Evolutionary conservation across 306 rosid species (phyloP).

Genomic region (Fragaria ananassa): DNA sequence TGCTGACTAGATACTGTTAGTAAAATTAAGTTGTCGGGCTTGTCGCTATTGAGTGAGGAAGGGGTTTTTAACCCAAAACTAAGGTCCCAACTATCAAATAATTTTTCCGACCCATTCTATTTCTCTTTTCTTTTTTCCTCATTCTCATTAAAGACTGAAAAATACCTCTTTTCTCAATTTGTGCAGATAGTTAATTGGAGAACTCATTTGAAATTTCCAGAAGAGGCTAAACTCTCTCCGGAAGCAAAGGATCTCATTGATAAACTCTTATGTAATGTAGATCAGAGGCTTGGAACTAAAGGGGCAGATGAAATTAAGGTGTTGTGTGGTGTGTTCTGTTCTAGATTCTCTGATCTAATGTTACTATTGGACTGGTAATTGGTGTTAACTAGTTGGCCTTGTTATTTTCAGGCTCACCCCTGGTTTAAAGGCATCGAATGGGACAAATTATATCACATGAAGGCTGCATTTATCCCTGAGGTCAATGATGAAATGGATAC

Average conservation of each 20-base stretch:
- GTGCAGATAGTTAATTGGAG: slow-evolving; percentile 98
- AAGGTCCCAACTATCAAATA: not conserved
- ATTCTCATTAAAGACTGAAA: slow-evolving; percentile 16
- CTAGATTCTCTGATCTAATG: slow-evolving; percentile 34
- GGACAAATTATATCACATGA: slow-evolving; percentile 85
- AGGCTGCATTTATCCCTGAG: slow-evolving; percentile 98
- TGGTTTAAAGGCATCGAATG: slow-evolving; percentile 95
- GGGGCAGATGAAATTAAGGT: slow-evolving; percentile 99
- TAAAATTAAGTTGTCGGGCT: not conserved
- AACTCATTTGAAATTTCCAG: slow-evolving; percentile 92
- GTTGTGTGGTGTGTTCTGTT: slow-evolving; percentile 65
- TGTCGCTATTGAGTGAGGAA: not conserved
- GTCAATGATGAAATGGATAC: slow-evolving; percentile 96
- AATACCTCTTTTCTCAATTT: slow-evolving; percentile 17
- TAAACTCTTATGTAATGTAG: slow-evolving; percentile 88
- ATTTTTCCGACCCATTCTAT: not conserved
- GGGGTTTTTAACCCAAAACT: not conserved
- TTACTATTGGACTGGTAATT: slow-evolving; percentile 26
- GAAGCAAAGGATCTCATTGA: slow-evolving; percentile 92
- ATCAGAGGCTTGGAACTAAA: slow-evolving; percentile 93
- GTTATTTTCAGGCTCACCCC: slow-evolving; percentile 73
- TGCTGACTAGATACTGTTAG: not conserved
- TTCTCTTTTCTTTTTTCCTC: slow-evolving; percentile 13
- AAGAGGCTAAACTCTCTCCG: slow-evolving; percentile 85
- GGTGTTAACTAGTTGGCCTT: slow-evolving; percentile 28